phyloP scores from a whole-genome alignment of 75 land plant genomes.

The Selaginella tamariscina region DNA sequence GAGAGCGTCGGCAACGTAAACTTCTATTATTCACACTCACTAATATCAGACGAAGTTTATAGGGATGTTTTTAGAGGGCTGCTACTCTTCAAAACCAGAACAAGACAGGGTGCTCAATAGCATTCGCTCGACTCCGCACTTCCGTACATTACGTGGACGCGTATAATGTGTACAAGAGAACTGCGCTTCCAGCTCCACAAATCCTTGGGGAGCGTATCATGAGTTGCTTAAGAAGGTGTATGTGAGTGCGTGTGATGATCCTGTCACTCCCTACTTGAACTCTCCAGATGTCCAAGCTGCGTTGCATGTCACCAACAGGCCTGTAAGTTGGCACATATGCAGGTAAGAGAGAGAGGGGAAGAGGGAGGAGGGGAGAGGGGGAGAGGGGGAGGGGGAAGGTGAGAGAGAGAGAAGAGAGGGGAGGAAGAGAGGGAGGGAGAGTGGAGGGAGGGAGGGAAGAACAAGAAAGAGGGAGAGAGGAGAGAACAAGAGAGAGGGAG shows the following conservation, averaged over 20 bases:
- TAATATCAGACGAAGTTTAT: constrained; percentile 59
- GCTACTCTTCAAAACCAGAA: no score
- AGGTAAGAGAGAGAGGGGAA: constrained; percentile 17
- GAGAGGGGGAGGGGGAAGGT: background rate
- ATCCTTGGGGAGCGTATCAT: no score
- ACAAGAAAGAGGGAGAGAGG: background rate
- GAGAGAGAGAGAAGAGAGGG: background rate
- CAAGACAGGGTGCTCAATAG: no score
- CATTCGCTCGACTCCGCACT: no score
- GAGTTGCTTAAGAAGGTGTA: no score
- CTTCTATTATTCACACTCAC: constrained; percentile 55
- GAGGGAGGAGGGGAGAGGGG: background rate
- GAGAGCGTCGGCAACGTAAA: constrained; percentile 48
- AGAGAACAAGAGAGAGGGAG: background rate
- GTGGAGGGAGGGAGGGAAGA: background rate
- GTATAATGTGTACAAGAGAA: no score
- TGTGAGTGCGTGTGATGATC: constrained; percentile 24
- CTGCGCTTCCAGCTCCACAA: no score
- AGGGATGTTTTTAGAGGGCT: no score
- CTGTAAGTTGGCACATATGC: constrained; percentile 24
- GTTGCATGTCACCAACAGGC: constrained; percentile 9
- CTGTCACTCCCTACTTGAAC: constrained; percentile 28
- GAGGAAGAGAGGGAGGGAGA: constrained; percentile 5
- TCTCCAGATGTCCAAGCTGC: constrained; percentile 24
- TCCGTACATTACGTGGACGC: no score